A percentile compares a stretch with the other conserved stretches of the same genome.
Evolutionary conservation across 192 early-diverging fungal species (phyloP).

Genomic region (Spinellus fusiger): DNA sequence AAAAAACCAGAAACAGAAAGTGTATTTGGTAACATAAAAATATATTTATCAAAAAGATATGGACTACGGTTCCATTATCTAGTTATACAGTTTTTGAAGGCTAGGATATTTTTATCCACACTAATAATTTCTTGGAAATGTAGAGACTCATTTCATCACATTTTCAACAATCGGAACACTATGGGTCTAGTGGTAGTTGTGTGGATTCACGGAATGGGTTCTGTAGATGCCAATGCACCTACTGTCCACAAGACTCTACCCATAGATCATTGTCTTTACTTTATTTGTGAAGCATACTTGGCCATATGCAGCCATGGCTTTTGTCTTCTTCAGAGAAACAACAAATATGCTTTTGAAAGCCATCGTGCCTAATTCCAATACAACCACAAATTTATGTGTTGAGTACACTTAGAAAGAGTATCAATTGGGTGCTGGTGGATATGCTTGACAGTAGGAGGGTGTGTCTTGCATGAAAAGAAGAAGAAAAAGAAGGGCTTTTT

Average conservation of each 20-base stretch:
- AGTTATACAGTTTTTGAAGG: no score
- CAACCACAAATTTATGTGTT: slow-evolving; percentile 9
- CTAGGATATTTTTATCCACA: no score
- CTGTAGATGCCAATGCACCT: background rate
- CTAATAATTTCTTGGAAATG: no score
- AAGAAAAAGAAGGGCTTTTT: no score
- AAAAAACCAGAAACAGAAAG: no score
- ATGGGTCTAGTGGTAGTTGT: background rate
- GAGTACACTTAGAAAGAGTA: slow-evolving; percentile 5
- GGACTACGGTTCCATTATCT: no score
- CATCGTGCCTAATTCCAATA: slow-evolving; percentile 5
- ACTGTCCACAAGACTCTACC: slow-evolving; percentile 12
- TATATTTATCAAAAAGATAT: no score
- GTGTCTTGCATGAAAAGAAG: background rate
- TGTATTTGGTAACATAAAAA: no score
- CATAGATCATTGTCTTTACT: slow-evolving; percentile 6
- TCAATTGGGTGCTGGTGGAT: slow-evolving; percentile 14
- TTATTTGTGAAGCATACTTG: slow-evolving; percentile 9
- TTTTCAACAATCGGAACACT: background rate
- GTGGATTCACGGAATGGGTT: slow-evolving; percentile 6
- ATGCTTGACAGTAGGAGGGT: background rate
- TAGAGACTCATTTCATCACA: no score
- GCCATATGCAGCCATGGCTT: slow-evolving; percentile 8
- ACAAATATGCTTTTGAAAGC: slow-evolving; percentile 8
- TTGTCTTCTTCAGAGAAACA: slow-evolving; percentile 11